phyloP scores from a whole-genome alignment of 441 rosid genomes.

The Gossypium lobatum region DNA sequence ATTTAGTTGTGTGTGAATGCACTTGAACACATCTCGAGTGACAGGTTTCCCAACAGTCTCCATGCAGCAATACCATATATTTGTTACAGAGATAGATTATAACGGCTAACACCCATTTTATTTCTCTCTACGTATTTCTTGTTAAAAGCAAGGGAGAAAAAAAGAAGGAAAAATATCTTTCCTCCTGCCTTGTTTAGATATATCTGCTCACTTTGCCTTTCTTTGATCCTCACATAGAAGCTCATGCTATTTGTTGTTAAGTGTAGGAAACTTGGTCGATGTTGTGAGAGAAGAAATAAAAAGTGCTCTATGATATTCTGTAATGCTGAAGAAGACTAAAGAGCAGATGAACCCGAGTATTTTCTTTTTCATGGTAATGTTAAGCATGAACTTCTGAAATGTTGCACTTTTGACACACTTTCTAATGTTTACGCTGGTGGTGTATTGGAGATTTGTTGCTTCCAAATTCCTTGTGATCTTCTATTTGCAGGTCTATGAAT shows the following conservation, averaged over 20 bases:
- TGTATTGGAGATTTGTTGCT: background rate
- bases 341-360: background rate
- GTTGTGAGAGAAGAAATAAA: background rate
- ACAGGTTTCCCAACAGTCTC: background rate
- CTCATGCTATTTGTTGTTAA: background rate
- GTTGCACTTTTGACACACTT: background rate
- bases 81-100: background rate
- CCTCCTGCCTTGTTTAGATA: background rate
- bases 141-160: background rate
- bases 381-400: background rate
- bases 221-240: background rate
- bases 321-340: background rate
- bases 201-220: background rate
- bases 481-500: background rate
- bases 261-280: conserved; percentile 9
- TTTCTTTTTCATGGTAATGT: background rate
- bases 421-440: background rate
- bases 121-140: too few relatives aligned
- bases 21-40: background rate
- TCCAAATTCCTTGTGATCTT: conserved; percentile 8
- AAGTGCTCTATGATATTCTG: background rate
- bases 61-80: background rate
- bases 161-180: background rate
- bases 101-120: background rate
- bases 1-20: background rate